These are phyloP conservation scores for Beauveria caledonica DNA, from an alignment of 2,329 filamentous ascomycete genomes.

Conservation along the genomic window DNA sequence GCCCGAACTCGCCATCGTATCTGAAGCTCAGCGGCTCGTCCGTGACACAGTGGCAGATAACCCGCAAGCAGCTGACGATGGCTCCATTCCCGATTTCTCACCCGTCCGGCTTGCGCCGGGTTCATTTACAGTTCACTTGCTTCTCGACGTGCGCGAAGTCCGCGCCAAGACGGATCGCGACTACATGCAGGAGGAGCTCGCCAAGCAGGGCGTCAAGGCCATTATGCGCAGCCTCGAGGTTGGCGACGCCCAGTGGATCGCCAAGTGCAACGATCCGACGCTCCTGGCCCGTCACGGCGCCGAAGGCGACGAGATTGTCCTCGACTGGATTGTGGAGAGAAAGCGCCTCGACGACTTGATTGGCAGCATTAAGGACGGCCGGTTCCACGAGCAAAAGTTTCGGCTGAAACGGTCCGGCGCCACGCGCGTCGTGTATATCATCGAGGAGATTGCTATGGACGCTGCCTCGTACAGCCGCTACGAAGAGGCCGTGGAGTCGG, in stretches of 20 bases:
- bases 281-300: slow-evolving; percentile 48
- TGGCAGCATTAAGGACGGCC: slow-evolving; percentile 72
- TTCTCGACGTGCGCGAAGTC: slow-evolving; percentile 69
- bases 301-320: slow-evolving; percentile 61
- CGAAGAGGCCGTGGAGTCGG: slow-evolving; percentile 60
- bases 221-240: slow-evolving; percentile 62
- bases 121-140: slow-evolving; percentile 62
- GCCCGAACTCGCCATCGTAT: slow-evolving; percentile 13
- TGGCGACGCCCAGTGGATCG: slow-evolving; percentile 73
- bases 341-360: slow-evolving; percentile 75
- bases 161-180: slow-evolving; percentile 65
- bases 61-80: background rate
- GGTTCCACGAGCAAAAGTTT: slow-evolving; percentile 81
- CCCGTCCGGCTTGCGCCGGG: slow-evolving; percentile 56
- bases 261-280: slow-evolving; percentile 55
- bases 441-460: slow-evolving; percentile 63
- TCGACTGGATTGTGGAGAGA: slow-evolving; percentile 75
- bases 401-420: slow-evolving; percentile 63
- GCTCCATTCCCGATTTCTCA: slow-evolving; percentile 38
- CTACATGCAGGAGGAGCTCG: slow-evolving; percentile 66
- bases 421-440: slow-evolving; percentile 69
- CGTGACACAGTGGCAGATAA: slow-evolving; percentile 7
- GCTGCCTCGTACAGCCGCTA: slow-evolving; percentile 45
- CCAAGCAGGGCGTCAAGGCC: slow-evolving; percentile 55
- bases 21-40: background rate